Conservation (phyloP, 768 basidiomycete species). For the Rhodotorula toruloides region DNA sequence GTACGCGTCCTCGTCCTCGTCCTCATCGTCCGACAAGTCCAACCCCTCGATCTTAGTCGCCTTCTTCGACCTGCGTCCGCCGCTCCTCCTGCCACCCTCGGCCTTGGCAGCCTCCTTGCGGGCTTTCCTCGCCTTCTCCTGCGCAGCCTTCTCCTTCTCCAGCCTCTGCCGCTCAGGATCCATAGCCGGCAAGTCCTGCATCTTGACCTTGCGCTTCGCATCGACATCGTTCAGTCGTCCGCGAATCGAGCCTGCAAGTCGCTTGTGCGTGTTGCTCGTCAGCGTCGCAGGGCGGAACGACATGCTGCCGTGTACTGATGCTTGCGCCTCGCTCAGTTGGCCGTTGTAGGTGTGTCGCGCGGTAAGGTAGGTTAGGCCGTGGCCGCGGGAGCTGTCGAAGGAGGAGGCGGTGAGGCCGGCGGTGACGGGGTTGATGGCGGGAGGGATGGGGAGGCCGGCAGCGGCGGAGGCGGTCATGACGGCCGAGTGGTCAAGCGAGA, state of each 20-base stretch:
- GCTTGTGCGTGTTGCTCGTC: slow-evolving; percentile 82
- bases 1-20: slow-evolving; percentile 4
- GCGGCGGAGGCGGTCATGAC: slow-evolving; percentile 36
- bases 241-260: slow-evolving; percentile 79
- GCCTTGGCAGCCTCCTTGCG: slow-evolving; percentile 30
- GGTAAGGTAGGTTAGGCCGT: slow-evolving; percentile 81
- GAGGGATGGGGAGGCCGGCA: slow-evolving; percentile 55
- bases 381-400: slow-evolving; percentile 44
- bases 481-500: slow-evolving; percentile 71
- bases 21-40: slow-evolving; percentile 12
- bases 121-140: slow-evolving; percentile 33
- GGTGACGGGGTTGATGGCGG: slow-evolving; percentile 51
- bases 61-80: slow-evolving; percentile 11
- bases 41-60: slow-evolving; percentile 23
- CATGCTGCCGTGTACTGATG: slow-evolving; percentile 75
- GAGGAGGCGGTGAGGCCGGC: slow-evolving; percentile 47
- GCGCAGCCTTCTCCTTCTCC: slow-evolving; percentile 12
- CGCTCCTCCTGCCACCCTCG: slow-evolving; percentile 7
- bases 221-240: slow-evolving; percentile 66
- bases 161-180: neutral
- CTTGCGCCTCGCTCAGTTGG: slow-evolving; percentile 79
- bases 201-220: slow-evolving; percentile 69
- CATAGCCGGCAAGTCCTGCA: slow-evolving; percentile 48
- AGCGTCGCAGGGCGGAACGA: slow-evolving; percentile 78
- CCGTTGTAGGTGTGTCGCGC: slow-evolving; percentile 70